Evolutionary conservation across 176 grass and related monocot genomes (phyloP).

Genomic region (Juncus inflexus): DNA sequence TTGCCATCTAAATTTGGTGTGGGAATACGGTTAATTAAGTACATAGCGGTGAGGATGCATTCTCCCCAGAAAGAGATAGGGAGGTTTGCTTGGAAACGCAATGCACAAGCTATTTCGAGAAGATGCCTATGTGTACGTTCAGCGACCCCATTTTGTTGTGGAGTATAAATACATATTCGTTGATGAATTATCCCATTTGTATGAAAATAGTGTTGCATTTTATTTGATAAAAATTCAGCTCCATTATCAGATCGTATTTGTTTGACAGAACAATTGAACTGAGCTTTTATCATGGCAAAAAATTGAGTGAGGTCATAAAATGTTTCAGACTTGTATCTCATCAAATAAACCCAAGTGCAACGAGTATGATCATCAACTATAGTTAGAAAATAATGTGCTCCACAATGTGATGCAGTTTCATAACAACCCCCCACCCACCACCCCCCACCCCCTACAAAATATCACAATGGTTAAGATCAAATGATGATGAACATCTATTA

Average conservation of each 20-base stretch:
- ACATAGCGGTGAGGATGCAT: constrained; percentile 7
- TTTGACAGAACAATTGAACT: not conserved
- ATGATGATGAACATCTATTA: not conserved
- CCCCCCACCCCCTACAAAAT: too few species aligned
- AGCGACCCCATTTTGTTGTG: constrained; percentile 1
- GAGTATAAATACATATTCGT: not conserved
- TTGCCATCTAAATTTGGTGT: not conserved
- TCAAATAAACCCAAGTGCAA: constrained; percentile 14
- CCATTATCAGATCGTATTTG: not conserved
- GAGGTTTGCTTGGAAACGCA: not conserved
- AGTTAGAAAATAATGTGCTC: constrained; percentile 16
- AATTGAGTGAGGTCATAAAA: not conserved
- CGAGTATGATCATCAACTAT: not conserved
- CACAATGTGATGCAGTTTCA: not conserved
- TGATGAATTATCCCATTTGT: not conserved
- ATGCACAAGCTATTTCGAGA: not conserved
- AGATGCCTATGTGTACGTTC: not conserved
- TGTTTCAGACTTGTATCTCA: constrained; percentile 6
- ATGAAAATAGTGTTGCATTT: not conserved
- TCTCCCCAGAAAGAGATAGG: constrained; percentile 12
- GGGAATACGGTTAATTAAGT: constrained; percentile 8
- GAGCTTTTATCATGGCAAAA: not conserved
- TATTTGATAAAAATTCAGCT: not conserved
- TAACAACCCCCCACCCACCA: not conserved
- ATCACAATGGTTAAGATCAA: constrained; percentile 13